Evolutionary conservation across 179 eudicot genomes (phyloP), one percentile per base, ranked within the genome.

Genomic region (Beta lomatogona): DNA sequence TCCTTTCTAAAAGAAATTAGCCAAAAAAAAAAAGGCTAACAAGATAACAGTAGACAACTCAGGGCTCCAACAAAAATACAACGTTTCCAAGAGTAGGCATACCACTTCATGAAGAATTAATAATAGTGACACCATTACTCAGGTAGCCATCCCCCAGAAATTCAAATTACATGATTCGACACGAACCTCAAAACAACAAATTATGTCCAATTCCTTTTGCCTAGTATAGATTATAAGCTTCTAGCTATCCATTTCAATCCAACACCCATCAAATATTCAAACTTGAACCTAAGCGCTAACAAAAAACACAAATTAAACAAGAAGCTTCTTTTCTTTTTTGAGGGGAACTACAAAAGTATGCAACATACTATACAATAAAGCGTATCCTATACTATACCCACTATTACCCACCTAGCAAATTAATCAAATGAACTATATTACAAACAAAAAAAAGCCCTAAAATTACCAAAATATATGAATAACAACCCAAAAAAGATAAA

Each of bases 381-480:
- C 45, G 14, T 18, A 77, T 53, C 41, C 41, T 59, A 6, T 28
- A 60, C 15, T 21, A 25, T 9, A 73, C 6, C 16, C n/a, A n/a
- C n/a, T n/a, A n/a, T n/a, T n/a, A n/a, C n/a, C n/a, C 61, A 53
- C 11, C 36, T 36, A 63, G 19, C 13, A 41, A 68, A 45, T 78
- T 16, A 58, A 69, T 21, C 66, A 79, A 1, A 81, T 11, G 14
- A 75, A 55, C 44, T 76, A 22, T 58, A 77, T 19, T 57, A 59
- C 65, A 55, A 45, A 50, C 21, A 25, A 8, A 41, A 0, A 50
- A 19, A 55, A 25, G 25, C 28, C 45, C 25, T 71, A 66, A 65
- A 63, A 66, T 11, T 6, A 53, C 67, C 21, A 65, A 53, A 63
- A 5, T 31, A 75, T n/a, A n/a, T n/a, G n/a, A n/a, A n/a, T n/a